Evolutionary conservation across 345 rosid species (phyloP).

Genomic region (Laguncularia racemosa): DNA sequence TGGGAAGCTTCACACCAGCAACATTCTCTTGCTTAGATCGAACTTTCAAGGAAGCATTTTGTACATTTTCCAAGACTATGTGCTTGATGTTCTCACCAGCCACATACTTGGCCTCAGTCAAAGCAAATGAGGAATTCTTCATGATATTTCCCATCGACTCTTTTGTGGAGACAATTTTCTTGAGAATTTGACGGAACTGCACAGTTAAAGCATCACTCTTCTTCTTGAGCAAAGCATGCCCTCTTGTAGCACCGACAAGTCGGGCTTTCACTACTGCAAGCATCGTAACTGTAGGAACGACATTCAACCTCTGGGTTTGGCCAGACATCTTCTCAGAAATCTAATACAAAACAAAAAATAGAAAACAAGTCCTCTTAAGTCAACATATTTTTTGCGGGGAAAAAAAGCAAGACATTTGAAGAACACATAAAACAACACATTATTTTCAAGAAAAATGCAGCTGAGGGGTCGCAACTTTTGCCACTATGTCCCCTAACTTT

Average conservation of each 20-base stretch:
- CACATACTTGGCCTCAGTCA: conserved; percentile 78
- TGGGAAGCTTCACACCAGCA: conserved; percentile 91
- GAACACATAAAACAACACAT: too few relatives aligned
- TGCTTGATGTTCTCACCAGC: conserved; percentile 89
- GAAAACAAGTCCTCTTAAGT: too few relatives aligned
- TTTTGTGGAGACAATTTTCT: conserved; percentile 71
- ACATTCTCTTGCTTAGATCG: conserved; percentile 74
- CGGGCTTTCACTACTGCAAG: conserved; percentile 76
- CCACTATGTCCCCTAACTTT: too few relatives aligned
- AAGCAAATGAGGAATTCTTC: conserved; percentile 77
- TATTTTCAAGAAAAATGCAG: too few relatives aligned
- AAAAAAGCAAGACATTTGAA: too few relatives aligned
- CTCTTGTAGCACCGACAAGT: conserved; percentile 86
- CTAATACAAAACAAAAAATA: conserved; percentile 7
- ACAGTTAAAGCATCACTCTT: conserved; percentile 96
- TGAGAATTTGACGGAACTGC: conserved; percentile 78
- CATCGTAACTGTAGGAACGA: conserved; percentile 87
- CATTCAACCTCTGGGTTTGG: conserved; percentile 71
- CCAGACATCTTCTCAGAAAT: conserved; percentile 56
- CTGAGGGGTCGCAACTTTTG: too few relatives aligned
- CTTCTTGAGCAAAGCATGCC: conserved; percentile 92
- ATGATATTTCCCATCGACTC: conserved; percentile 89
- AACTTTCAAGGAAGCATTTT: conserved; percentile 73
- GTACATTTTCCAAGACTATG: conserved; percentile 71
- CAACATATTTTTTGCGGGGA: too few relatives aligned